These are phyloP conservation scores for Rhinocladiella similis DNA, from an alignment of 2,329 filamentous ascomycete species.

Conservation along the genomic window DNA sequence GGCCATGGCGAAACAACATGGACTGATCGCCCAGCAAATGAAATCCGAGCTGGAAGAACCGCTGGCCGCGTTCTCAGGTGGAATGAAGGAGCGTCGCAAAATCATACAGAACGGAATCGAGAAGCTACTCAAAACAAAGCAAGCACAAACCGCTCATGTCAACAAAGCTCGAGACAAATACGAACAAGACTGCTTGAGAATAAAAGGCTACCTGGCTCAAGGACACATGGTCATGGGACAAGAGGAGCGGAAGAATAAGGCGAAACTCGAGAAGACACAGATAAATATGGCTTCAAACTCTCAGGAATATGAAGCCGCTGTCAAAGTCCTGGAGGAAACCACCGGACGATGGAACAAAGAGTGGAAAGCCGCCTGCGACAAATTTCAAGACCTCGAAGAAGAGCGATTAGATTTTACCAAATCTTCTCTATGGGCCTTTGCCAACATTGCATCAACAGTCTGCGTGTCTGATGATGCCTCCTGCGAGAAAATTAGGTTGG, in stretches of 20 bases:
- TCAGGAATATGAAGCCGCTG: constrained; percentile 87
- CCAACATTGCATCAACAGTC: constrained; percentile 94
- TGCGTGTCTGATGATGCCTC: constrained; percentile 96
- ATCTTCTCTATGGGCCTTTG: constrained; percentile 96
- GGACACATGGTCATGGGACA: constrained; percentile 99
- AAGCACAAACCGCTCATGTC: constrained; percentile 83
- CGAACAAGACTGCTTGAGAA: constrained; percentile 96
- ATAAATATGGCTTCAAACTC: constrained; percentile 90
- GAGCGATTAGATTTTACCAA: constrained; percentile 96
- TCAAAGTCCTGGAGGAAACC: constrained; percentile 92
- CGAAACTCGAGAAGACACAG: constrained; percentile 97
- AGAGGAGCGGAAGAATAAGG: constrained; percentile 97
- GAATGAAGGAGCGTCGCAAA: constrained; percentile 94
- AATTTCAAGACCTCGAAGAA: constrained; percentile 98
- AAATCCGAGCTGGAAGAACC: constrained; percentile 95
- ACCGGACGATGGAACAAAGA: constrained; percentile 95
- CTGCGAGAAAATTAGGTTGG: constrained; percentile 92
- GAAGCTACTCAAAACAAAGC: constrained; percentile 89
- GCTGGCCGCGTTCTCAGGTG: constrained; percentile 83
- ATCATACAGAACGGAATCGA: constrained; percentile 94
- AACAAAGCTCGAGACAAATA: constrained; percentile 97
- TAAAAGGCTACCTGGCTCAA: constrained; percentile 97
- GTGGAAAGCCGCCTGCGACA: constrained; percentile 95
- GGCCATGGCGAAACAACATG: constrained; percentile 89
- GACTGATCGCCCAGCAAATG: constrained; percentile 89